These are phyloP conservation scores for Aspergillus sp. DNA, from an alignment of 2,329 filamentous ascomycete species.

Conservation along the genomic window DNA sequence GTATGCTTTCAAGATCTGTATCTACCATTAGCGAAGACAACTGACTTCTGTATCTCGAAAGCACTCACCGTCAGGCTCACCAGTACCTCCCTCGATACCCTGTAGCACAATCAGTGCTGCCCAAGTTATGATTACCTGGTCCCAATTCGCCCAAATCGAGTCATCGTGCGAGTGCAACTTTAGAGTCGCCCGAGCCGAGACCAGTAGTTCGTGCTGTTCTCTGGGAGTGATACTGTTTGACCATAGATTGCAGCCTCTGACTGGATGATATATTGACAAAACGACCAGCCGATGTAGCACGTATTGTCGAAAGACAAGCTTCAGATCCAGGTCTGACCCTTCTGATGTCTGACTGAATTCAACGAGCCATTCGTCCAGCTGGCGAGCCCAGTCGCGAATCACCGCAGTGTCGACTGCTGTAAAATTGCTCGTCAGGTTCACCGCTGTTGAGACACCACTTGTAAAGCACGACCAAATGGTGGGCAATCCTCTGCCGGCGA, in stretches of 20 bases:
- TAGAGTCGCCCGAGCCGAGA: slow-evolving; percentile 6
- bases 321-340: slow-evolving; percentile 7
- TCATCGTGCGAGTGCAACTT: slow-evolving; percentile 13
- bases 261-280: slow-evolving; percentile 10
- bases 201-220: slow-evolving; percentile 10
- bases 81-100: slow-evolving; percentile 1
- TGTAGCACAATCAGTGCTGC: slow-evolving; percentile 10
- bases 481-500: slow-evolving; percentile 1
- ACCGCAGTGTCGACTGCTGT: slow-evolving; percentile 10
- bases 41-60: background rate
- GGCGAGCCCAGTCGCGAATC: slow-evolving; percentile 9
- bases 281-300: slow-evolving; percentile 9
- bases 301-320: slow-evolving; percentile 10
- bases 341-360: slow-evolving; percentile 9
- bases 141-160: slow-evolving; percentile 13
- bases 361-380: slow-evolving; percentile 10
- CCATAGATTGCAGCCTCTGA: slow-evolving; percentile 9
- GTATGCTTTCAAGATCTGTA: slow-evolving; percentile 3
- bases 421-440: background rate
- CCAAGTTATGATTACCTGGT: slow-evolving; percentile 13
- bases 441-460: background rate
- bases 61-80: slow-evolving; percentile 5
- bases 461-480: slow-evolving; percentile 13
- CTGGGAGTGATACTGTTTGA: slow-evolving; percentile 2
- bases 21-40: background rate